Evolutionary conservation across 768 basidiomycete species (phyloP), one percentile per base, ranked within the genome.

Genomic region (Tricholoma terreum): DNA sequence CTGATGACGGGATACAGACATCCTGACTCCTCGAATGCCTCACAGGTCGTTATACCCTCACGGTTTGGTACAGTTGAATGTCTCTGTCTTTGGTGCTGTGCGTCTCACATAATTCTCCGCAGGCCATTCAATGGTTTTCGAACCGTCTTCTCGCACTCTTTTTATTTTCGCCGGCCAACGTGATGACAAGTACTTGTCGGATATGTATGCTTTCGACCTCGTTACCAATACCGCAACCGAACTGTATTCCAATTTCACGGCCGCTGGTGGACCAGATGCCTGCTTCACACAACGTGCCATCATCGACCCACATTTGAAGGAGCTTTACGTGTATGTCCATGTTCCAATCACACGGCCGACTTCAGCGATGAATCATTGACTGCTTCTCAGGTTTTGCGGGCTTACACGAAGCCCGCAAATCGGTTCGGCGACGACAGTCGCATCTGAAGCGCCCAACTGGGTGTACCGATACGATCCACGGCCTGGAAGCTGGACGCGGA

Each of bases 51-150:
- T 19, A 83, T 89, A 19, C 78, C 85, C 1, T 74, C 83, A 9
- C 85, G 89, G 17, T 88, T 77, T 57, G 89, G 86, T 84, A 63
- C 52, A 67, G 4, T 4, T 15, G 6, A 38, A 4, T 35, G 48
- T 30, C 27, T 54, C 19, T 54, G 17, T 8, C 3, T 8, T 31
- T n/a, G 9, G n/a, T n/a, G n/a, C 27, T 15, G 17, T 31, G 24
- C 15, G 30, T 50, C 35, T 42, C 38, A 24, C 24, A 30, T 50
- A 19, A 36, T 5, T 17, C 40, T 27, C 45, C 19, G 4, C 36
- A 86, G 88, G 89, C 0, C 90, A 92, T 70, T 90, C 89, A 3
- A 92, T 93, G 90, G 80, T 91, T 4, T 75, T 91, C 17, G 90
- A 92, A 54, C 75, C 85, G 4, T 70, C 68, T 10, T 71, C 79